These are phyloP conservation scores for Malassezia caprae DNA, from an alignment of 1,284 basidiomycete genomes.

Conservation along the genomic window DNA sequence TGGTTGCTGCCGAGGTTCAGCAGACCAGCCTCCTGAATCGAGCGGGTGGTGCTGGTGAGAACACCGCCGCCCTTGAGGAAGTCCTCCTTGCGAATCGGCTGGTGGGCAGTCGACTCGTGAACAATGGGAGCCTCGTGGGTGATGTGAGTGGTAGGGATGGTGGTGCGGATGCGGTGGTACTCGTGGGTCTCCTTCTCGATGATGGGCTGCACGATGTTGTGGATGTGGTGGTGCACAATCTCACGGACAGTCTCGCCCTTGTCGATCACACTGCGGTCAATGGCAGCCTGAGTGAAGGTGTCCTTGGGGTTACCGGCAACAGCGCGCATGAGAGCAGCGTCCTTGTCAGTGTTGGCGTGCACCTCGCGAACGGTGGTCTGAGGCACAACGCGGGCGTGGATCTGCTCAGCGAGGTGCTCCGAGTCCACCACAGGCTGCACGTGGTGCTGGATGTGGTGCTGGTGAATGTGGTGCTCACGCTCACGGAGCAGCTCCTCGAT, in stretches of 20 bases:
- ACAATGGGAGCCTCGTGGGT: slow-evolving; percentile 47
- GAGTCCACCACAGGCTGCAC: slow-evolving; percentile 45
- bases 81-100: slow-evolving; percentile 39
- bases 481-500: slow-evolving; percentile 46
- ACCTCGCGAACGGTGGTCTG: slow-evolving; percentile 38
- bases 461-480: slow-evolving; percentile 46
- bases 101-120: slow-evolving; percentile 40
- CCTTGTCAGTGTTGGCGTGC: slow-evolving; percentile 46
- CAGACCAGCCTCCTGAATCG: slow-evolving; percentile 30
- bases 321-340: slow-evolving; percentile 38
- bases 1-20: slow-evolving; percentile 38
- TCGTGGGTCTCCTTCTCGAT: slow-evolving; percentile 47
- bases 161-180: slow-evolving; percentile 45
- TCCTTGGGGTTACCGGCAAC: slow-evolving; percentile 41
- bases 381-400: slow-evolving; percentile 35
- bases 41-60: slow-evolving; percentile 23
- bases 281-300: slow-evolving; percentile 25
- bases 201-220: slow-evolving; percentile 48
- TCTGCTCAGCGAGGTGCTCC: slow-evolving; percentile 40
- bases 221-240: slow-evolving; percentile 45
- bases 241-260: slow-evolving; percentile 45
- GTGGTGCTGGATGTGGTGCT: slow-evolving; percentile 48
- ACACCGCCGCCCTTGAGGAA: slow-evolving; percentile 39
- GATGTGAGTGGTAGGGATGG: slow-evolving; percentile 35
- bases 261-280: slow-evolving; percentile 43